Evolutionary conservation across 441 rosid genomes (phyloP), one percentile per base, ranked within the genome.

Genomic region (Arabidopsis lyrata): DNA sequence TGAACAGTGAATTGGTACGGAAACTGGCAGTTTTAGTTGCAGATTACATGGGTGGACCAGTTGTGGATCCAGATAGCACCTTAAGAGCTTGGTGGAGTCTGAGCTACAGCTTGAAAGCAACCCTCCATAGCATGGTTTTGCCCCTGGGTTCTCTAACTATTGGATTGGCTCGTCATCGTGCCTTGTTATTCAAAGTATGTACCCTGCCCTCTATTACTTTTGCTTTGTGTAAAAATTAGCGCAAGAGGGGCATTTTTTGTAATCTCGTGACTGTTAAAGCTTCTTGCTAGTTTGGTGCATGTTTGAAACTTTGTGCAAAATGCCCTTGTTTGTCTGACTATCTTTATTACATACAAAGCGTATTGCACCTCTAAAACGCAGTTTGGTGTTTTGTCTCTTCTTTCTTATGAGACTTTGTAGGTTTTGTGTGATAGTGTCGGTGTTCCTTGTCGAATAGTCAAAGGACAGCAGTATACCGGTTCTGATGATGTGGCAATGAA

Each of bases 81-180:
- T 82, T 81, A 60, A 85, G 86, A 80, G 91, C 88, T 63, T 95
- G 96, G 92, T 69, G 73, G 76, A 87, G 90, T 78, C 91, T 89
- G 70, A 92, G 90, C 71, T 86, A 83, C 83, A 86, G 90, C 76
- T 83, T 95, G 83, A 95, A 83, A 83, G 86, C 88, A 62, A 92
- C 95, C 63, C 94, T 89, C 56, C 94, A 90, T 22, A 90, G 94
- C 85, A 88, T 89, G 97, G 97, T 95, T 73, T 83, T 95, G 82
- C 99, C 99, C 1, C 89, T 95, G 75, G 99, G 99, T 73, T 90
- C 97, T 65, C 75, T 95, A 32, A 92, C 92, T 65, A 86, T 95
- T 56, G 99, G 99, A 68, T 70, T 95, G 88, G 92, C 99, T 78
- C 97, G 99, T 69, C 99, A 95, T 78, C 97, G 99, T 62, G 96